Evolutionary conservation across 371 early-diverging fungal species (phyloP).

Genomic region (Parasitella parasitica): DNA sequence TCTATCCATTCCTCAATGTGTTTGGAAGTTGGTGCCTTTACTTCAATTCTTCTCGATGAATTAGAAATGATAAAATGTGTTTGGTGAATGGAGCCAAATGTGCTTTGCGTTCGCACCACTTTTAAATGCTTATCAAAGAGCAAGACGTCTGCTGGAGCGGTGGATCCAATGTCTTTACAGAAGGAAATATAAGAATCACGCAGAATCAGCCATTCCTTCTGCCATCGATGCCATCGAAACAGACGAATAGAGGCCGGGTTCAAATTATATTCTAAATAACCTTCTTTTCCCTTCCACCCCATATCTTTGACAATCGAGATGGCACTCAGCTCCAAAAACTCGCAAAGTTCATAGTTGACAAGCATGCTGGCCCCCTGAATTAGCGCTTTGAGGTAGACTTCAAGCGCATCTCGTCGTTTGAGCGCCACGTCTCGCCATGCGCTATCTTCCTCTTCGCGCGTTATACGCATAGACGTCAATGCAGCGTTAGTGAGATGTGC

Average conservation of each 20-base stretch:
- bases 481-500: slow-evolving; percentile 37
- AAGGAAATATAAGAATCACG: slow-evolving; percentile 55
- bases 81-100: slow-evolving; percentile 40
- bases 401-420: slow-evolving; percentile 62
- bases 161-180: slow-evolving; percentile 48
- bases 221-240: slow-evolving; percentile 46
- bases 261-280: slow-evolving; percentile 59
- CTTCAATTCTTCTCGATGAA: slow-evolving; percentile 56
- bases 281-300: slow-evolving; percentile 89
- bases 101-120: slow-evolving; percentile 18
- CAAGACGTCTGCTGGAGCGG: slow-evolving; percentile 64
- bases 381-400: slow-evolving; percentile 60
- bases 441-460: slow-evolving; percentile 30
- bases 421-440: slow-evolving; percentile 37
- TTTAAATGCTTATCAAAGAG: slow-evolving; percentile 67
- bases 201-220: slow-evolving; percentile 69
- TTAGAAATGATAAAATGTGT: slow-evolving; percentile 50
- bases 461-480: slow-evolving; percentile 33
- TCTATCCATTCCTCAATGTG: slow-evolving; percentile 66
- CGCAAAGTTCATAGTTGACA: slow-evolving; percentile 67
- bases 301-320: slow-evolving; percentile 70
- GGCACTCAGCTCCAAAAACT: slow-evolving; percentile 76
- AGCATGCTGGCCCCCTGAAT: slow-evolving; percentile 53
- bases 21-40: slow-evolving; percentile 63
- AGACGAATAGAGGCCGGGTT: slow-evolving; percentile 21